Evolutionary conservation across 768 basidiomycete genomes (phyloP).

Genomic region (Hericium alpestre): DNA sequence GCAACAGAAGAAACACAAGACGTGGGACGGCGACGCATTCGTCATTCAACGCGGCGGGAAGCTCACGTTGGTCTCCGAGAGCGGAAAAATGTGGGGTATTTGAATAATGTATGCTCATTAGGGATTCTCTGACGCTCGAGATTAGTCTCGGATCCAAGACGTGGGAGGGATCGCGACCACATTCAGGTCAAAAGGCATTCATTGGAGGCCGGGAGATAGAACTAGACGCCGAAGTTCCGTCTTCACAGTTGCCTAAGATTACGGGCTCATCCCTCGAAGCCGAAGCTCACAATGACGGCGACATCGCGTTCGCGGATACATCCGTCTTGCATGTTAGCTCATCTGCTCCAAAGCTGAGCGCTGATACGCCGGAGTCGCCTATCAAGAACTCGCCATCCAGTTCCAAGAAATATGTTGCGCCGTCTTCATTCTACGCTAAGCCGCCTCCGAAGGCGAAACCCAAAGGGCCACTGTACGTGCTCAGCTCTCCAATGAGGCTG

Average conservation of each 20-base stretch:
- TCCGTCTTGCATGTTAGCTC: slow-evolving; percentile 5
- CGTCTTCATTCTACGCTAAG: slow-evolving; percentile 55
- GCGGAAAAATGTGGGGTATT: slow-evolving; percentile 52
- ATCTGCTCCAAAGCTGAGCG: neutral
- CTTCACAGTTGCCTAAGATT: slow-evolving; percentile 40
- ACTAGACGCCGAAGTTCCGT: slow-evolving; percentile 40
- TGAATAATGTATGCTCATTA: neutral
- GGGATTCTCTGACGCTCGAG: neutral
- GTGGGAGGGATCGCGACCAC: slow-evolving; percentile 47
- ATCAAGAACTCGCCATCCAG: slow-evolving; percentile 11
- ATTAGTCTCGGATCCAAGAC: slow-evolving; percentile 48
- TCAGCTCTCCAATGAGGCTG: neutral
- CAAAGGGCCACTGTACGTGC: slow-evolving; percentile 37
- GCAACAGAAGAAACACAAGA: slow-evolving; percentile 69
- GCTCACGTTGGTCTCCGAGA: slow-evolving; percentile 55
- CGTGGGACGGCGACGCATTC: slow-evolving; percentile 77
- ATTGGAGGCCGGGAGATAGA: slow-evolving; percentile 55
- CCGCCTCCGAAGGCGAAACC: slow-evolving; percentile 20
- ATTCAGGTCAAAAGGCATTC: slow-evolving; percentile 32
- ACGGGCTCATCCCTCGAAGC: slow-evolving; percentile 22
- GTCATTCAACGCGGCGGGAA: slow-evolving; percentile 40
- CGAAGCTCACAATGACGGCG: slow-evolving; percentile 15
- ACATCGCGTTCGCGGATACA: slow-evolving; percentile 8
- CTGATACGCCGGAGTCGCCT: slow-evolving; percentile 9
- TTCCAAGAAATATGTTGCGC: slow-evolving; percentile 34